Evolutionary conservation across 441 rosid genomes (phyloP).

Genomic region (Cnidoscolus chayamansa): DNA sequence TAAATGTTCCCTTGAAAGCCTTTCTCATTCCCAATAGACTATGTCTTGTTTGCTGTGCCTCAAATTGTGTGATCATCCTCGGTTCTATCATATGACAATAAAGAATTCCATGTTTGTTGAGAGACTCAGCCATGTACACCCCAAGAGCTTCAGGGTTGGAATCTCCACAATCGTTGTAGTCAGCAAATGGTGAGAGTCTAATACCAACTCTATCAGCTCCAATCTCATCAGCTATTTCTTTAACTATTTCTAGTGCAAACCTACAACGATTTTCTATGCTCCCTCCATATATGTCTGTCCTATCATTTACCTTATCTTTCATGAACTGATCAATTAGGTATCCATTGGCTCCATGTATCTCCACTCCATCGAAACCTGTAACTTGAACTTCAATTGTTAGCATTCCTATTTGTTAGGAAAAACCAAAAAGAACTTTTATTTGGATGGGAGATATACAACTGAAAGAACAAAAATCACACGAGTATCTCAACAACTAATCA

Average conservation of each 20-base stretch:
- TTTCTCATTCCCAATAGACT: constrained; percentile 37
- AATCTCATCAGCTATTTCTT: constrained; percentile 54
- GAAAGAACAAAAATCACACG: too few relatives aligned
- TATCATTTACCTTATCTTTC: constrained; percentile 64
- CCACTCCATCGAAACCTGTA: constrained; percentile 75
- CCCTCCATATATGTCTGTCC: constrained; percentile 73
- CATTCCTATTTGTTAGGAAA: too few relatives aligned
- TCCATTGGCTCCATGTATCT: constrained; percentile 82
- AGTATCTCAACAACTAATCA: too few relatives aligned
- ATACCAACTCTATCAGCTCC: constrained; percentile 58
- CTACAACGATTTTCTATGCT: constrained; percentile 60
- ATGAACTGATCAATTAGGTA: constrained; percentile 83
- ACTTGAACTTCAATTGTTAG: too few relatives aligned
- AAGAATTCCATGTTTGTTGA: constrained; percentile 45
- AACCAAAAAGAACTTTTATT: too few relatives aligned
- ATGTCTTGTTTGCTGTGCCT: neutral
- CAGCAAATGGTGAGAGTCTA: constrained; percentile 72
- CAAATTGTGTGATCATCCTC: constrained; percentile 23
- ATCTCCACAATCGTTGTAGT: constrained; percentile 67
- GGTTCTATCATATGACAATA: constrained; percentile 61
- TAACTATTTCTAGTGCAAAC: constrained; percentile 48
- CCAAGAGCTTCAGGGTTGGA: constrained; percentile 63
- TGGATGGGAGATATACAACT: too few relatives aligned
- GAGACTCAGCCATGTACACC: constrained; percentile 47
- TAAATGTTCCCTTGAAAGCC: constrained; percentile 47